phyloP scores from a whole-genome alignment of 2,329 filamentous ascomycete species.

The Fusarium proliferatum region DNA sequence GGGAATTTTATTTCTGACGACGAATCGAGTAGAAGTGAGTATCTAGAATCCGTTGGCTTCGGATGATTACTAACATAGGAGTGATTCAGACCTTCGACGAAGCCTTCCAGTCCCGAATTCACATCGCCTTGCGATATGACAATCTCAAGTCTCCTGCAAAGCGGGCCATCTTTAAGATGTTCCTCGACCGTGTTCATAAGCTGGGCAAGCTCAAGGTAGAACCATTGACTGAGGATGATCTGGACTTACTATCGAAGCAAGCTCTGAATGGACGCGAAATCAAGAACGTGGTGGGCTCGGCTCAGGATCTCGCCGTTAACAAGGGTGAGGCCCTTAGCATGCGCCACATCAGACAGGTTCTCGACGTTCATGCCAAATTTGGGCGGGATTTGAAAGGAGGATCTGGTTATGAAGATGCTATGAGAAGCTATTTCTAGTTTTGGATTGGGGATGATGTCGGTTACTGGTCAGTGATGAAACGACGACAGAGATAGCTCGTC shows the following conservation, averaged over 20 bases:
- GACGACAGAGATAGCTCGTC: neutral
- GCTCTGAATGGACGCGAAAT: slow-evolving; percentile 76
- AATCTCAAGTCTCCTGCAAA: slow-evolving; percentile 78
- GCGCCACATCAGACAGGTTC: slow-evolving; percentile 81
- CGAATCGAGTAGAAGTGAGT: slow-evolving; percentile 79
- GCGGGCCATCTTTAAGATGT: slow-evolving; percentile 84
- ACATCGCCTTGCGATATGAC: slow-evolving; percentile 85
- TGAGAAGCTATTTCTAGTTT: slow-evolving; percentile 77
- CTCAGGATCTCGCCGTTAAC: slow-evolving; percentile 83
- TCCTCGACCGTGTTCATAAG: slow-evolving; percentile 77
- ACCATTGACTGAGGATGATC: slow-evolving; percentile 74
- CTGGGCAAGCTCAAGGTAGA: slow-evolving; percentile 71
- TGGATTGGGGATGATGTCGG: neutral
- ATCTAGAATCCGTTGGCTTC: neutral
- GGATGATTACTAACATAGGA: slow-evolving; percentile 2
- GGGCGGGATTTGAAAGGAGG: slow-evolving; percentile 86
- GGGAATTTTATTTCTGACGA: slow-evolving; percentile 89
- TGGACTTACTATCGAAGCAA: slow-evolving; percentile 72
- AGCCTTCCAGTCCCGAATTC: slow-evolving; percentile 88
- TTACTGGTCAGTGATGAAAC: neutral
- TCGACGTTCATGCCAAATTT: slow-evolving; percentile 87
- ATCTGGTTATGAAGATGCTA: slow-evolving; percentile 82
- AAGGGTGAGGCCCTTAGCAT: slow-evolving; percentile 78
- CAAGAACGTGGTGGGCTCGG: slow-evolving; percentile 87
- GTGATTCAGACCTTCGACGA: slow-evolving; percentile 79